phyloP scores from a whole-genome alignment of 2,329 filamentous ascomycete species.

The Hymenoscyphus fraxineus region DNA sequence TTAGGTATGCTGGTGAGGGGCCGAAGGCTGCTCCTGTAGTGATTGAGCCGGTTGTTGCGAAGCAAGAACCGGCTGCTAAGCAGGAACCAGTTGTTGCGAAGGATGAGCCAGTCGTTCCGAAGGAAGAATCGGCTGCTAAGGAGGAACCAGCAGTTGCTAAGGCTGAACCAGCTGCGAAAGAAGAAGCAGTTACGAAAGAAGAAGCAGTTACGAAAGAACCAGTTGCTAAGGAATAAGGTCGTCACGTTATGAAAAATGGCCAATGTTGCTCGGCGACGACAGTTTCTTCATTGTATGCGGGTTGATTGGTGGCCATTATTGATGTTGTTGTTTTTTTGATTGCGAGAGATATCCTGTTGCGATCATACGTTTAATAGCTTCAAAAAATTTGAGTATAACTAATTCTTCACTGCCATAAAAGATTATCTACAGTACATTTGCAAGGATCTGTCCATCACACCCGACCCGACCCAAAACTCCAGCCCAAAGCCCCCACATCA shows the following conservation, averaged over 20 bases:
- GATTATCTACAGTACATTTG: not conserved
- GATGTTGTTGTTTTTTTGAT: not conserved
- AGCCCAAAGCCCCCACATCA: not conserved
- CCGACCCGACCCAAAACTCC: not conserved
- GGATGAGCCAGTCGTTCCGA: not conserved
- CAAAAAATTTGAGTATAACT: not conserved
- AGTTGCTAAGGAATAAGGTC: not conserved
- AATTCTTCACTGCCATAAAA: not conserved
- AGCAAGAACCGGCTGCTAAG: not conserved
- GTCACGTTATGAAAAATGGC: not conserved
- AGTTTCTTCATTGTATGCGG: not conserved
- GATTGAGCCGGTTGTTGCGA: not conserved
- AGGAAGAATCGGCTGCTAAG: not conserved
- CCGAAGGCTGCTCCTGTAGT: not conserved
- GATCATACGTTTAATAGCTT: not conserved
- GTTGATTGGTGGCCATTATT: not conserved
- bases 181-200: not conserved
- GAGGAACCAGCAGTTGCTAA: not conserved
- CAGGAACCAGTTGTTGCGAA: not conserved
- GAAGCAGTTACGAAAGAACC: not conserved
- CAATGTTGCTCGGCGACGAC: not conserved
- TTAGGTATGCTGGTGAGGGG: conserved; percentile 27
- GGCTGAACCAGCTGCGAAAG: not conserved
- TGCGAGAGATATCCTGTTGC: conserved; percentile 4
- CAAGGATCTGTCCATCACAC: not conserved